Base-by-base conservation (phyloP, 176 grass and related monocot genomes). In the Bolboschoenus planiculmis region DNA sequence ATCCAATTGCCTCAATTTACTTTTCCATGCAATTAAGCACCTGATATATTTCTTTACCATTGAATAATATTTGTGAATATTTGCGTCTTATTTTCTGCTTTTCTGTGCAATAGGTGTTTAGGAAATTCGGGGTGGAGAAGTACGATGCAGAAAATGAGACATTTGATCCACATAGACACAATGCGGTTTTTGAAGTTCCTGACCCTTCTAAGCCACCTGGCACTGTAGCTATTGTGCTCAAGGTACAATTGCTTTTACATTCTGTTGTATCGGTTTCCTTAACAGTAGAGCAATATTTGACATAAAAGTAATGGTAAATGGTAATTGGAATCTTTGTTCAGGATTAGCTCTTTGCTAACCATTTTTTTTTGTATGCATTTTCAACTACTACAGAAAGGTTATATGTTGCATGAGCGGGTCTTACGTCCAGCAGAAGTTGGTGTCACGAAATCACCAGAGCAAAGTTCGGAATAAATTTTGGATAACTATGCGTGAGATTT, bases 381-480 rank as follows among this genome's bases (percentile, higher is more conserved):
- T 68, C 30, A 30, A 36, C 18, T 59, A 42, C 23, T n/a, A 30
- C 81, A 87, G 86, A 67, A 51, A 13, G 86, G 86, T 34, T 87
- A 87, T 58, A 84, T 73, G 81, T 29, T 87, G 63, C 62, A 87
- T 84, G 86, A 87, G 3, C 79, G 86, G 0, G 81, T 87, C 42
- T 20, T 87, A 16, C 86, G 86, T 27, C 86, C 86, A 35, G 86
- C 86, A 26, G 86, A 87, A 87, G 86, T 87, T 68, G 86, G 86
- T 13, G 86, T 87, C 14, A 87, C 86, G 1, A 30, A 83, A 79
- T 58, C 40, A 21, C 13, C 51, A 9, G 54, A 47, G 21, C 23
- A 83, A 26, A 78, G 50, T 81, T 62, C 79, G 1, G 79, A 83
- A 10, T 36, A 82, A 83, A 74, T 30, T 59, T n/a, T 37, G 33